Percentiles rank a stretch among this genome's conserved stretches.
Conservation (phyloP, 257 asterid genomes). For the Euphrasia confusa region DNA sequence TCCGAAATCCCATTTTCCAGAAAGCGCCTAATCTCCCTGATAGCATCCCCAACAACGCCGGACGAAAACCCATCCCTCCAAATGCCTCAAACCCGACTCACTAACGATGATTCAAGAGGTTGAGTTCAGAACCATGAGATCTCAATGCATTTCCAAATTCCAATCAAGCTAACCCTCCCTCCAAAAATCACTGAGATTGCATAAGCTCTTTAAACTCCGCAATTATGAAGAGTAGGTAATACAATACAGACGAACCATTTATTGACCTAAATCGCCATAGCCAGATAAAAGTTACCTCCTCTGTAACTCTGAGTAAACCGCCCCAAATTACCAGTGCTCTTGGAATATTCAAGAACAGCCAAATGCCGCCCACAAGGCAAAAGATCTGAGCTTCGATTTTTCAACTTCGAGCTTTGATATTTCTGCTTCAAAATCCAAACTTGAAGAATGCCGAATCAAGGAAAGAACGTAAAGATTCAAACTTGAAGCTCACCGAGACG, state of each 20-base stretch:
- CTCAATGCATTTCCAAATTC: constrained; percentile 34
- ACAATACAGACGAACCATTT: constrained; percentile 23
- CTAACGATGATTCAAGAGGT: constrained; percentile 26
- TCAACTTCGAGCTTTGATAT: constrained; percentile 51
- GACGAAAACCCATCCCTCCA: constrained; percentile 45
- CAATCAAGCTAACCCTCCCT: constrained; percentile 62
- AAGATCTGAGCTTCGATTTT: constrained; percentile 48
- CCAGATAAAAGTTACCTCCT: constrained; percentile 36
- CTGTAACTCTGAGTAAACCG: constrained; percentile 51
- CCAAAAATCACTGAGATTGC: constrained; percentile 48
- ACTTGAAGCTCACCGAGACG: constrained; percentile 21
- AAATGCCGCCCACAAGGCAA: constrained; percentile 33
- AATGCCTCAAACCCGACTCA: constrained; percentile 28
- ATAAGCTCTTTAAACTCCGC: constrained; percentile 34
- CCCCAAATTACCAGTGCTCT: constrained; percentile 22
- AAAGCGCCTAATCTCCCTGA: constrained; percentile 36
- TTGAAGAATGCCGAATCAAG: constrained; percentile 30
- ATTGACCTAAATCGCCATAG: constrained; percentile 28
- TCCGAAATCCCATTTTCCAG: constrained; percentile 45
- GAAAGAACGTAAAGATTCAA: constrained; percentile 39
- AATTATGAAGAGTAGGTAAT: constrained; percentile 15
- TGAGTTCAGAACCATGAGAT: constrained; percentile 43
- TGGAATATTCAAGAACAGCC: constrained; percentile 27
- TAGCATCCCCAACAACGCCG: constrained; percentile 36
- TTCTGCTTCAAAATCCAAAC: constrained; percentile 43